A percentile compares a stretch with the other conserved stretches of the same genome.
These are phyloP conservation scores for Castanospermum australe DNA, from an alignment of 306 rosid genomes.

Conservation along the genomic window DNA sequence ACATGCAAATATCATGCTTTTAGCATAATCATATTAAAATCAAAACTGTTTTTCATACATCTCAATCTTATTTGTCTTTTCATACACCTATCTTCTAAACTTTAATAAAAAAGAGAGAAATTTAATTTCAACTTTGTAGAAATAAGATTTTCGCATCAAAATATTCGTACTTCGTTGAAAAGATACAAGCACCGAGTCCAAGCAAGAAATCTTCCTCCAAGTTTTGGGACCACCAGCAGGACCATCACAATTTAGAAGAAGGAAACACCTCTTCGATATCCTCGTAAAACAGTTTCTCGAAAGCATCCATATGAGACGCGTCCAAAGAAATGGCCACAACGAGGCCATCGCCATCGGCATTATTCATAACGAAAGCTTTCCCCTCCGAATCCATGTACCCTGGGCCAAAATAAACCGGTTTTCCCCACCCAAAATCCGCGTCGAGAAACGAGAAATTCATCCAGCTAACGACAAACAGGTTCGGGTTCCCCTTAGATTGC, in stretches of 20 bases:
- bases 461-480: constrained; percentile 41
- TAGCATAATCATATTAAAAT: no score
- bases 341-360: constrained; percentile 16
- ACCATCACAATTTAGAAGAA: constrained; percentile 26
- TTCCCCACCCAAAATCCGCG: constrained; percentile 39
- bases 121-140: no score
- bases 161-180: no score
- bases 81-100: no score
- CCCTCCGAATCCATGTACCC: constrained; percentile 44
- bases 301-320: constrained; percentile 22
- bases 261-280: constrained; percentile 14
- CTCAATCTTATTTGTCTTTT: no score
- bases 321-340: constrained; percentile 32
- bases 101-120: no score
- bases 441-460: constrained; percentile 33
- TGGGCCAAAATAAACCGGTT: constrained; percentile 34
- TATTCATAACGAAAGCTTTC: constrained; percentile 32
- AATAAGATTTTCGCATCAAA: no score
- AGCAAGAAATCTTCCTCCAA: neutral
- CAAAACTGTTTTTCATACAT: no score
- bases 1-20: no score
- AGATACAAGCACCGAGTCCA: neutral
- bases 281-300: constrained; percentile 15
- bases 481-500: constrained; percentile 19
- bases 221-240: no score